These are phyloP conservation scores for Hysterangium stoloniferum DNA, from an alignment of 768 basidiomycete genomes.

Conservation along the genomic window DNA sequence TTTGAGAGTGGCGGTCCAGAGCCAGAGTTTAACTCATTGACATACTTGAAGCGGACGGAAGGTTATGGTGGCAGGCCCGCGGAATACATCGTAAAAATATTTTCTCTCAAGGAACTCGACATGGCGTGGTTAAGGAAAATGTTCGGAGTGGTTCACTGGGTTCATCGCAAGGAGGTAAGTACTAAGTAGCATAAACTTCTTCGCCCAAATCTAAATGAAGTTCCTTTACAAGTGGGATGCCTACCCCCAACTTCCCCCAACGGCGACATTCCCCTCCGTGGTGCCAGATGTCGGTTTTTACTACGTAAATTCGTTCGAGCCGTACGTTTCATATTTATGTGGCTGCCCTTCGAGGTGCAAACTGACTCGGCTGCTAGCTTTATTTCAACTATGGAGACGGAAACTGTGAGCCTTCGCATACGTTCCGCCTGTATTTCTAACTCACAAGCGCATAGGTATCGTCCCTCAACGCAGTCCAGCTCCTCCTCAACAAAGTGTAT, in stretches of 20 bases:
- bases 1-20: slow-evolving; percentile 42
- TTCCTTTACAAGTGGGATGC: slow-evolving; percentile 59
- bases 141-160: slow-evolving; percentile 76
- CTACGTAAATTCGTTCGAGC: slow-evolving; percentile 90
- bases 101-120: slow-evolving; percentile 55
- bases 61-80: slow-evolving; percentile 32
- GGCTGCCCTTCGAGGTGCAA: background rate
- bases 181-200: background rate
- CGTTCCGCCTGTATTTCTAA: background rate
- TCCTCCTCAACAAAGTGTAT: slow-evolving; percentile 69
- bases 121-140: slow-evolving; percentile 63
- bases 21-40: slow-evolving; percentile 83
- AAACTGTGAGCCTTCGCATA: slow-evolving; percentile 42
- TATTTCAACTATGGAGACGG: slow-evolving; percentile 92
- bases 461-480: slow-evolving; percentile 75
- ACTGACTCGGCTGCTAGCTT: slow-evolving; percentile 35
- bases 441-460: slow-evolving; percentile 26
- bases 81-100: slow-evolving; percentile 82
- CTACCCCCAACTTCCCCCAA: slow-evolving; percentile 67
- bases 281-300: slow-evolving; percentile 73
- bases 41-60: slow-evolving; percentile 55
- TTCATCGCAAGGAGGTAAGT: slow-evolving; percentile 66
- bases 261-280: slow-evolving; percentile 62
- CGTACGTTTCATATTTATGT: slow-evolving; percentile 39
- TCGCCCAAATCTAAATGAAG: background rate